Evolutionary conservation across 495 filamentous ascomycete genomes (phyloP), one percentile per base, ranked within the genome.

Genomic region (Parachaetomium inaequale): DNA sequence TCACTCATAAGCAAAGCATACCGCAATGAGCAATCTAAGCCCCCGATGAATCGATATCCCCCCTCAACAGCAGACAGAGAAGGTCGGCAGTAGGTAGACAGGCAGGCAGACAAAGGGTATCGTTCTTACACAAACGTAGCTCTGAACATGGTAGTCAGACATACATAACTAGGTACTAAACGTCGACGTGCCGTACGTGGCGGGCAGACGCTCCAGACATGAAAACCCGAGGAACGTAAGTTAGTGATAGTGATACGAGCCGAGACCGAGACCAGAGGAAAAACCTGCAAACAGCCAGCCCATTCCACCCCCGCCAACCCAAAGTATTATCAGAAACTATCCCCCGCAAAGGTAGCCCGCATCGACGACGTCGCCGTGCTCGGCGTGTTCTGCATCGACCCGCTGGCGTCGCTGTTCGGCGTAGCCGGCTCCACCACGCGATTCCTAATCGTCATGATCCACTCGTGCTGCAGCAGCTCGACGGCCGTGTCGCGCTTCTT

Each of bases 391-490:
- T 79, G 78, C 14, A 68, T 63, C 43, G 75, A 75, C n/a, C 70
- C 71, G 58, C 75, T 74, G 34, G 71, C 65, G 19, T 77, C 76
- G 43, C 80, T 83, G 47, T 79, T 83, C 21, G 81, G 82, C 17
- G 82, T 84, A 12, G 75, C 62, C 5, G 82, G 81, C 56, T 84
- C 81, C 36, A 85, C 79, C 7, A 85, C 79, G 63, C 79, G 75
- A 57, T 78, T 82, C 40, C 81, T 74, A 56, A 85, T 83, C 31
- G 72, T 76, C 77, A 83, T 86, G 65, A 98, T 98, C 94, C 94
- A 98, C 70, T 96, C 93, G 70, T 96, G 92, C 71, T 96, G 92
- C 31, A 98, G 82, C 42, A 98, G 78, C 73, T 98, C 95, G 1
- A 91, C 87, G 17, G 94, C 95, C 19, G 86, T 90, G 10, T 89